Evolutionary conservation across 768 basidiomycete genomes (phyloP), one percentile per base, ranked within the genome.

Genomic region (Podaxis carcinomalis): DNA sequence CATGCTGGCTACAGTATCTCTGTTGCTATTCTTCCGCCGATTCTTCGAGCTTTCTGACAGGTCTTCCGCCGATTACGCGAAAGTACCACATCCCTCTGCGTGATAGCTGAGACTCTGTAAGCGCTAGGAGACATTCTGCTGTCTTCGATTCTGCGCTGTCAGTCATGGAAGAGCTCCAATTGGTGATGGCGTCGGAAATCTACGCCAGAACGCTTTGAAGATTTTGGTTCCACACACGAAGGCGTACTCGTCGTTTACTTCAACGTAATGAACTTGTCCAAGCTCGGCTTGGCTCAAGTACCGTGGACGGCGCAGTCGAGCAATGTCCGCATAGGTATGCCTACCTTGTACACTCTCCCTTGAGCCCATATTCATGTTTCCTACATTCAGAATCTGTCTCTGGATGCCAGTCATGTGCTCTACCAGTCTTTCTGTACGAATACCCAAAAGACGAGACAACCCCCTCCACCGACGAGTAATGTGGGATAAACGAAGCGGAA

Each of bases 381-480:
- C 28, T 10, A 21, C 28, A 0, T 7, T 7, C 28, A 60, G 58
- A 39, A 49, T 44, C 23, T 60, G 42, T 4, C 51, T 57, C 61
- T 82, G 78, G 2, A 77, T 75, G 27, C 75, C 70, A 2, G 73
- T 62, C 36, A 89, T 76, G 5, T 75, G 78, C 68, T 87, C 81
- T 1, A 82, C 68, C 11, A 85, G 64, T 23, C 70, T 63, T 0
- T 80, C 83, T 0, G 81, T 78, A 1, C 78, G 77, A 21, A 92
- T 74, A 64, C 83, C 80, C 83, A 91, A 1, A 92, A 59, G 62
- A 80, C 88, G 0, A 84, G 84, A 39, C 69, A 70, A 14, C 72
- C 67, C 14, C 62, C 27, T 1, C 78, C 75, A 0, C 80, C 79
- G 2, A 83, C 81, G 2, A 89, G 72, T 5, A 93, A 73, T 7